Evolutionary conservation across 2,329 filamentous ascomycete genomes (phyloP).

Genomic region (Pseudocercospora macadamiae): DNA sequence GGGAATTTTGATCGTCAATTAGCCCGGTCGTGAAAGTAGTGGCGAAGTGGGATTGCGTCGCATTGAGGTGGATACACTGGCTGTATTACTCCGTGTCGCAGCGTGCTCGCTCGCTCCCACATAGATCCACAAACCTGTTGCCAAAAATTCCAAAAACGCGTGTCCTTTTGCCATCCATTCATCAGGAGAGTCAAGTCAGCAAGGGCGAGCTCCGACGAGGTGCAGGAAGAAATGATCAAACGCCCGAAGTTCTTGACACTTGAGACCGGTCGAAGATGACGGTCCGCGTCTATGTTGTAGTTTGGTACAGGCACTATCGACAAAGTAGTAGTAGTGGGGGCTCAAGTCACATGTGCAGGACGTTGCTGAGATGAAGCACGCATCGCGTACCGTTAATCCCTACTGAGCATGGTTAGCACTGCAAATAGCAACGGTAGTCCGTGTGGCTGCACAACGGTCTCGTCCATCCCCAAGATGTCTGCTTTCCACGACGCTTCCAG

Average conservation of each 20-base stretch:
- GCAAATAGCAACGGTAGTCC: background rate
- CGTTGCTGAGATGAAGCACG: background rate
- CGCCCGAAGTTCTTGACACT: background rate
- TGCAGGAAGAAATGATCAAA: background rate
- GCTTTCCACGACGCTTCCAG: too few relatives aligned
- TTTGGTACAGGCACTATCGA: too few relatives aligned
- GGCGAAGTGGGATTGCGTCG: conserved; percentile 10
- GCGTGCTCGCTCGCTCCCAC: background rate
- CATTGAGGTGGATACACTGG: conserved; percentile 4
- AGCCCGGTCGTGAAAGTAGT: too few relatives aligned
- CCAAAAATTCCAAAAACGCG: background rate
- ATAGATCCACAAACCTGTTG: background rate
- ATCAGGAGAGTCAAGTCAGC: background rate
- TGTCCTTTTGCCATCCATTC: background rate
- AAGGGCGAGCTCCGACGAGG: too few relatives aligned
- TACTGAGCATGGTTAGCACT: background rate
- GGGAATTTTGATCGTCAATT: conserved; percentile 5
- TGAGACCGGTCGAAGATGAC: background rate
- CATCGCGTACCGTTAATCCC: background rate
- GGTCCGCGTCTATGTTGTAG: too few relatives aligned
- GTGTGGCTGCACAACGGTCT: background rate
- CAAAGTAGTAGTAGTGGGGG: too few relatives aligned
- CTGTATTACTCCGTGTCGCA: background rate
- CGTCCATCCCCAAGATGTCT: background rate
- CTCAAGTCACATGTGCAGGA: background rate